Base-by-base conservation (phyloP, 225 moss, liverwort and hornwort species). In the Anthoceros angustus region DNA sequence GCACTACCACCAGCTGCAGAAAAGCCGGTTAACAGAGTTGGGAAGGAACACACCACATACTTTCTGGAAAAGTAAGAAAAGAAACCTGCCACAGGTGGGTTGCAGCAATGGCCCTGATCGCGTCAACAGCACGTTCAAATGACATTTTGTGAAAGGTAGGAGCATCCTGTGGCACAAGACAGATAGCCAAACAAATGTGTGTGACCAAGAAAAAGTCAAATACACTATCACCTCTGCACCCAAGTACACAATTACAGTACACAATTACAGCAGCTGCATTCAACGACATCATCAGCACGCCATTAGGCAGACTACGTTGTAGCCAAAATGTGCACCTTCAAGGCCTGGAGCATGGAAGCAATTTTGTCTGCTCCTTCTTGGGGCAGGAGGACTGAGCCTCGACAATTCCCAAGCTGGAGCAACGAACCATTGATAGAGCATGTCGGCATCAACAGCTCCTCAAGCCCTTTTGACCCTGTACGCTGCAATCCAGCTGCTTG, bases 21-120 rank as follows among this genome's bases (percentile, higher is more conserved):
- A 62, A 60, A 55, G 61, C 62, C 46, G 61, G 60, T 25, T 43
- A 41, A 41, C 12, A 62, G 40, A 38, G 21, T 24, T 14, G 46
- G 23, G 24, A 20, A 61, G 41, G 49, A 42, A 66, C 32, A 48
- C 48, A 16, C 61, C 39, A 68, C 62, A 25, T 10, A 21, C 18
- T 41, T n/a, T 8, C 11, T 60, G 2, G 18, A 40, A 63, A 63
- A 62, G 32, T 62, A 25, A 67, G 16, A 39, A 10, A 38, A 41
- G 43, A 43, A 72, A 95, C 94, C 94, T 95, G 92, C 98, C 98
- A 98, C 42, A 98, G 83, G 74, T 98, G 92, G 62, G 79, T 86
- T 41, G 98, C 98, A 70, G 98, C 98, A 72, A 89, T 84, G 63
- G 92, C 82, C 66, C 98, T 87, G 39, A 98, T 89, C 70, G 85